A percentile compares a stretch with the other conserved stretches of the same genome.
Evolutionary conservation across 2,329 filamentous ascomycete species (phyloP).

Genomic region (Cladosporium halotolerans): DNA sequence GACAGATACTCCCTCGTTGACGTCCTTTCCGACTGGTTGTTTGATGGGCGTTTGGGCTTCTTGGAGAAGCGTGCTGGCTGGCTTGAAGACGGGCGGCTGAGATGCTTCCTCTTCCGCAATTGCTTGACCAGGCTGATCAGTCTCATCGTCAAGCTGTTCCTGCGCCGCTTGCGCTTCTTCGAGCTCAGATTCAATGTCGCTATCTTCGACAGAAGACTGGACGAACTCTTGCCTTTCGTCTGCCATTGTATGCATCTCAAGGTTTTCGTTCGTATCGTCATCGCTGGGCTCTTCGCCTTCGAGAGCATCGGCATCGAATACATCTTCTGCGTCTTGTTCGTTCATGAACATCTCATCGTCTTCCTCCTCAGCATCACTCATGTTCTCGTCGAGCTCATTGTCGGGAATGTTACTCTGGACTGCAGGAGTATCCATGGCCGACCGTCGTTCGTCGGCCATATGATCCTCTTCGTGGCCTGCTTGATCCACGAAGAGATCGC

Average conservation of each 20-base stretch:
- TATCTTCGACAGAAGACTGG: slow-evolving; percentile 12
- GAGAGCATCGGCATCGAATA: slow-evolving; percentile 8
- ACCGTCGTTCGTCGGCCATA: too few species aligned
- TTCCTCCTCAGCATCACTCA: neutral
- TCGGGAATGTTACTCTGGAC: neutral
- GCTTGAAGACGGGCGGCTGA: neutral
- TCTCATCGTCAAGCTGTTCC: neutral
- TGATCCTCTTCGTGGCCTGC: neutral
- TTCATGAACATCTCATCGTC: slow-evolving; percentile 11
- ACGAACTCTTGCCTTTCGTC: slow-evolving; percentile 9
- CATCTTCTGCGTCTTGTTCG: slow-evolving; percentile 18
- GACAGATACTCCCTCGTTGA: too few species aligned
- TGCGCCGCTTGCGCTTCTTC: neutral
- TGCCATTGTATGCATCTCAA: neutral
- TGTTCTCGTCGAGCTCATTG: neutral
- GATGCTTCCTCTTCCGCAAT: neutral
- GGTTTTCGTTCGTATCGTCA: slow-evolving; percentile 1
- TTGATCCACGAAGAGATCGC: neutral
- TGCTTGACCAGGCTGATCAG: neutral
- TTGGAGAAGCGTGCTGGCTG: slow-evolving; percentile 1
- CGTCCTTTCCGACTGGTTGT: neutral
- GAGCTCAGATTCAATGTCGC: slow-evolving; percentile 10
- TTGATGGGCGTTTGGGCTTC: neutral
- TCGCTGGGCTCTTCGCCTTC: slow-evolving; percentile 12
- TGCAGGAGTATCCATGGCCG: too few species aligned